phyloP scores from a whole-genome alignment of 768 basidiomycete species.

The Exidia glandulosa region DNA sequence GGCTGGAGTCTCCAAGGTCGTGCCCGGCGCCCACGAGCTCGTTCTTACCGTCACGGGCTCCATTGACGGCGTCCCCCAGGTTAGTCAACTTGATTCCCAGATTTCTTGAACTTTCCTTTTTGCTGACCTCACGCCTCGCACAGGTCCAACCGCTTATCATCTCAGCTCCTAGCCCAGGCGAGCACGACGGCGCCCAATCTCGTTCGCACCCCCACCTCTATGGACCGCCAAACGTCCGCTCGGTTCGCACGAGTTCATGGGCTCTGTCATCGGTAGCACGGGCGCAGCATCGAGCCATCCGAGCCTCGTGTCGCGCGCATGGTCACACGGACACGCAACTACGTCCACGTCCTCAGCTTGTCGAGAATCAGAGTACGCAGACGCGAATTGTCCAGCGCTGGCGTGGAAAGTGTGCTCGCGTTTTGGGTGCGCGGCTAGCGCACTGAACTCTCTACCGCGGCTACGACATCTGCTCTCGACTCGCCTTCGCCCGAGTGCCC shows the following conservation, averaged over 20 bases:
- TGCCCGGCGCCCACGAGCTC: slow-evolving; percentile 93
- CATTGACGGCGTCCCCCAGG: slow-evolving; percentile 89
- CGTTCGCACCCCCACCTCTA: slow-evolving; percentile 25
- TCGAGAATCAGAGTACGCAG: slow-evolving; percentile 94
- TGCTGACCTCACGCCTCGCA: slow-evolving; percentile 8
- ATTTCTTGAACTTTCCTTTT: background rate
- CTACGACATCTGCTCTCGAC: slow-evolving; percentile 43
- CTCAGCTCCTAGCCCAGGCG: slow-evolving; percentile 70
- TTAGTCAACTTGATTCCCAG: slow-evolving; percentile 19
- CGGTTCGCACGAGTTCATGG: slow-evolving; percentile 99
- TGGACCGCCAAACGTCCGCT: slow-evolving; percentile 91
- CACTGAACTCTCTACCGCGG: slow-evolving; percentile 93
- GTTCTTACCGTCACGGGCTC: slow-evolving; percentile 90
- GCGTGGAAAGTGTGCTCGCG: slow-evolving; percentile 87
- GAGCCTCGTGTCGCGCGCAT: slow-evolving; percentile 93
- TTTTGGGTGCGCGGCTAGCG: slow-evolving; percentile 93
- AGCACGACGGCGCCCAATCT: slow-evolving; percentile 62
- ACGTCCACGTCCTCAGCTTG: slow-evolving; percentile 96
- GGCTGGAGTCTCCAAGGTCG: slow-evolving; percentile 98
- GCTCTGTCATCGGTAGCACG: slow-evolving; percentile 92
- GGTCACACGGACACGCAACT: slow-evolving; percentile 99
- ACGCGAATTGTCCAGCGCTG: slow-evolving; percentile 85
- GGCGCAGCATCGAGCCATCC: slow-evolving; percentile 99
- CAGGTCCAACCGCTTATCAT: slow-evolving; percentile 95
- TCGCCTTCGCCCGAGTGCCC: slow-evolving; percentile 35